Base-by-base conservation (phyloP, 2,329 filamentous ascomycete species). In the Akanthomyces dipterigenus region DNA sequence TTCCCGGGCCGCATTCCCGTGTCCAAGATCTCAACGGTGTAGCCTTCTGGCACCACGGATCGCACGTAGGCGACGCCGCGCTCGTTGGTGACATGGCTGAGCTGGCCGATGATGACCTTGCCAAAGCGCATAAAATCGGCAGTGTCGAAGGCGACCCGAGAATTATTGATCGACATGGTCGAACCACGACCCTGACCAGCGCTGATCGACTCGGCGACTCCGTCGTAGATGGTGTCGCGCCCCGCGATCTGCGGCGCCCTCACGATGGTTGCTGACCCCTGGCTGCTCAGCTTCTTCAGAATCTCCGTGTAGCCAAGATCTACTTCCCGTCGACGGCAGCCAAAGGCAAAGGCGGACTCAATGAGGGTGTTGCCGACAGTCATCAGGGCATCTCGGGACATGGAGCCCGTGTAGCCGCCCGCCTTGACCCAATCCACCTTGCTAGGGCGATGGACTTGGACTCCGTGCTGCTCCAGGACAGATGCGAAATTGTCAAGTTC, bases 381-480 rank as follows among this genome's bases (percentile, higher is more conserved):
- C 65, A 73, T 68, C 9, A 73, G 51, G 8, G 67, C 65, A 56
- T 73, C 71, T n/a, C 70, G 67, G 4, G 70, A 69, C 70, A 73
- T 73, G 36, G 70, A 65, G 8, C 70, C 70, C 0, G 70, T 72
- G 61, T 73, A 73, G 38, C 69, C 68, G 57, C 65, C 64, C 54
- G 65, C 62, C 53, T 67, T 66, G n/a, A 61, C 24, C 67, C 67
- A 69, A 56, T 67, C 57, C 16, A 67, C 62, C 34, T 40, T n/a
- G 3, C 58, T 45, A 2, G 67, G 67, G 14, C 69, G 64, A 55
- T 70, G 67, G 16, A 71, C 68, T 5, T 61, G 63, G 22, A 69
- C 59, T 1, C 68, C 68, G 14, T 65, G 60, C 7, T 58, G 20
- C 55, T 68, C 56, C 28, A 69, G 63, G 36, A 70, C 63, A 0